Percentiles rank a stretch among this genome's conserved stretches.
These are phyloP conservation scores for Pichia kluyveri DNA, from an alignment of 805 yeast genomes.

Conservation along the genomic window DNA sequence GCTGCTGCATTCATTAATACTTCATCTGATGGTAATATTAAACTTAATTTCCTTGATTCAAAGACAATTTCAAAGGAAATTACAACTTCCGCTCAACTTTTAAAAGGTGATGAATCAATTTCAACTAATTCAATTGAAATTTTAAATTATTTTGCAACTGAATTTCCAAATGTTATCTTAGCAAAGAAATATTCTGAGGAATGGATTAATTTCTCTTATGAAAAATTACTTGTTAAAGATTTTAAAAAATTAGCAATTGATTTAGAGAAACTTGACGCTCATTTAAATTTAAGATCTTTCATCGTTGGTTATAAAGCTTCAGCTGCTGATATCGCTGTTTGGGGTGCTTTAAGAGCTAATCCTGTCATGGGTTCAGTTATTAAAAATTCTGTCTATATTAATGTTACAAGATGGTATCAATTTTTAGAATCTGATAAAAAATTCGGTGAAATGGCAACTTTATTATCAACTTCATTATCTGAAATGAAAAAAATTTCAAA, in stretches of 20 bases:
- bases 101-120: constrained; percentile 34
- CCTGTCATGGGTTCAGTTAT: constrained; percentile 87
- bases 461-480: constrained; percentile 55
- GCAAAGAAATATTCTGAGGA: constrained; percentile 34
- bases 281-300: constrained; percentile 78
- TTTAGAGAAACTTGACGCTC: constrained; percentile 73
- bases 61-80: constrained; percentile 43
- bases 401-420: constrained; percentile 90
- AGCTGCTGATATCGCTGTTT: constrained; percentile 75
- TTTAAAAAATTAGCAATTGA: constrained; percentile 75
- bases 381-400: constrained; percentile 75
- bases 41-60: constrained; percentile 63
- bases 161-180: constrained; percentile 38
- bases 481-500: constrained; percentile 68
- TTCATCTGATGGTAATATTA: constrained; percentile 40
- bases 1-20: constrained; percentile 70
- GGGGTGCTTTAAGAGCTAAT: constrained; percentile 93
- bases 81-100: constrained; percentile 34
- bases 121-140: constrained; percentile 34
- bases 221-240: constrained; percentile 69
- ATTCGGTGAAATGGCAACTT: constrained; percentile 64
- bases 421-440: constrained; percentile 57
- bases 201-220: constrained; percentile 62
- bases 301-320: constrained; percentile 59
- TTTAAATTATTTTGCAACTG: constrained; percentile 40